These are phyloP conservation scores for Cryphonectria carpinicola DNA, from an alignment of 2,329 filamentous ascomycete species.

Conservation along the genomic window DNA sequence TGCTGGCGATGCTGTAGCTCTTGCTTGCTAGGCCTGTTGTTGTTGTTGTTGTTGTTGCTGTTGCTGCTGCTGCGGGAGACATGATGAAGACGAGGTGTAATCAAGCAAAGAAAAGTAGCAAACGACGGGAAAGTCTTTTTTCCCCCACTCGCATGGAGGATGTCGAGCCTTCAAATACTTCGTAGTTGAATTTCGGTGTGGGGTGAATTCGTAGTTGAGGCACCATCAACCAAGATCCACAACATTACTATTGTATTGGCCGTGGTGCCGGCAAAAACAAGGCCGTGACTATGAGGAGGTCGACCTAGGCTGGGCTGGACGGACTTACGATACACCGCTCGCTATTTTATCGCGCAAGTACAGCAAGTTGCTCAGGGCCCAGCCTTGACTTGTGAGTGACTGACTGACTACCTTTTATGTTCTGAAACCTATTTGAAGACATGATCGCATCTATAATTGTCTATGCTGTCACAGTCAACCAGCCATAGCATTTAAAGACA, in stretches of 20 bases:
- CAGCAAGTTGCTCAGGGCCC: background rate
- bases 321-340: constrained; percentile 16
- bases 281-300: constrained; percentile 16
- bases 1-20: constrained; percentile 57
- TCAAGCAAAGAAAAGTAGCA: background rate
- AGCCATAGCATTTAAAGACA: background rate
- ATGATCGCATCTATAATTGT: background rate
- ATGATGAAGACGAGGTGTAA: constrained; percentile 3
- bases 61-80: constrained; percentile 23
- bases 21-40: constrained; percentile 10
- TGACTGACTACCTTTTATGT: background rate
- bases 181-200: background rate
- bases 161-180: background rate
- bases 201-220: background rate
- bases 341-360: background rate
- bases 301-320: background rate
- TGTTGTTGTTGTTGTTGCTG: constrained; percentile 4
- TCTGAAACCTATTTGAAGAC: background rate
- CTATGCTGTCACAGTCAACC: background rate
- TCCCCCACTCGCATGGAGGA: background rate
- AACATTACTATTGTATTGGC: too few species aligned
- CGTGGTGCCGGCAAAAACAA: constrained; percentile 24
- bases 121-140: too few species aligned
- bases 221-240: background rate
- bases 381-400: background rate